These are phyloP conservation scores for Citeromyces matritensis DNA, from an alignment of 805 yeast species.

Conservation along the genomic window DNA sequence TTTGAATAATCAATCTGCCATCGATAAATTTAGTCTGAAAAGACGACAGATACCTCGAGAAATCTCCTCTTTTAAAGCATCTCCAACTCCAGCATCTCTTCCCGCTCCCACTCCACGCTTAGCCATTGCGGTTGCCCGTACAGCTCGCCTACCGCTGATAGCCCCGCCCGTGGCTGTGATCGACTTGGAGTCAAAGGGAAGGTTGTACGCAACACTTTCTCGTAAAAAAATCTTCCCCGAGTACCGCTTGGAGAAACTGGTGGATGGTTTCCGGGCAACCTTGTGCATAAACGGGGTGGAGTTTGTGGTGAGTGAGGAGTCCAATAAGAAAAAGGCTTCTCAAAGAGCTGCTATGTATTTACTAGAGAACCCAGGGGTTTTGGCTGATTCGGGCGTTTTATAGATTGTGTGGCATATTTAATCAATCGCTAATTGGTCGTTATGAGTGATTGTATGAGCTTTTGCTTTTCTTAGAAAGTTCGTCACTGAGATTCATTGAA, in stretches of 20 bases:
- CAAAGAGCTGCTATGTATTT: constrained; percentile 21
- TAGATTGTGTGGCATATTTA: too few relatives aligned
- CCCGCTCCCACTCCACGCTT: too few relatives aligned
- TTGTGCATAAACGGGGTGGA: constrained; percentile 15
- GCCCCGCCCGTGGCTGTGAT: background rate
- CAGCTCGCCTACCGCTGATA: too few relatives aligned
- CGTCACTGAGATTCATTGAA: too few relatives aligned
- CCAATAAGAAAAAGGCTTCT: constrained; percentile 20
- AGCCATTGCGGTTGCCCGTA: too few relatives aligned
- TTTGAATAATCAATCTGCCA: constrained; percentile 33
- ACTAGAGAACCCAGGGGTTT: constrained; percentile 6
- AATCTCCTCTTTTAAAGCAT: too few relatives aligned
- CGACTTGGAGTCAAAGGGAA: constrained; percentile 10
- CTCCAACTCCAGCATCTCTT: too few relatives aligned
- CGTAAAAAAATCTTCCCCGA: constrained; percentile 13
- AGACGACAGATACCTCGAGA: too few relatives aligned
- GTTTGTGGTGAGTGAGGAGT: constrained; percentile 17
- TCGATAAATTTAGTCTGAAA: constrained; percentile 39
- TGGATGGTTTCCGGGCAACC: constrained; percentile 9
- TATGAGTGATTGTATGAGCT: too few relatives aligned
- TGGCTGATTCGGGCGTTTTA: background rate
- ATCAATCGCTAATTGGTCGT: too few relatives aligned
- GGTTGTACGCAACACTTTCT: constrained; percentile 13
- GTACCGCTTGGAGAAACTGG: constrained; percentile 11
- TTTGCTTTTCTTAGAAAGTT: too few relatives aligned